Evolutionary conservation across 805 yeast genomes (phyloP), one percentile per base, ranked within the genome.

Genomic region (Wickerhamiella azyma): DNA sequence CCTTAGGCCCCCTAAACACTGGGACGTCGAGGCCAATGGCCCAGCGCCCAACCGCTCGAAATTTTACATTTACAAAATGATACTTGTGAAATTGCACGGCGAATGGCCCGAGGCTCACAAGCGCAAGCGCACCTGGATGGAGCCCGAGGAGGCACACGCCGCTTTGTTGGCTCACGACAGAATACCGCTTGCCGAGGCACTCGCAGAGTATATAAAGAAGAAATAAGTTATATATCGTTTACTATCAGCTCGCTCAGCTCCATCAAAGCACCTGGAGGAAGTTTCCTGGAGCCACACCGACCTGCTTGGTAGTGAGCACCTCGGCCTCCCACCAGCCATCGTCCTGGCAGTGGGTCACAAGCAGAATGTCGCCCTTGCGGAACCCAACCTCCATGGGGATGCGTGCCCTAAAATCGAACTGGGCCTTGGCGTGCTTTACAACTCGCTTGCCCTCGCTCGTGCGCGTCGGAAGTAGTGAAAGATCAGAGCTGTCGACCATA

Each of bases 31-130:
- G 3, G 52, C 42, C 26, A 54, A 54, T 18, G 59, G 64, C 1
- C 54, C 62, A 37, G 59, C 67, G 37, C 74, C 79, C 5, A 94
- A 95, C 2, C 69, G 83, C 51, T 70, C 88, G n/a, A 94, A 85
- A 60, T 89, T 79, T 58, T 92, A 86, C 59, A 81, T 89, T 59
- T 92, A 71, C 61, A 94, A 89, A 61, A 71, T 89, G 81, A 57
- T 60, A 13, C 76, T 81, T 2, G 71, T 62, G 13, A 66, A 72
- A 43, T 66, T 83, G 50, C 71, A 71, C 37, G 71, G 66, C 1
- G 69, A 60, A 19, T 92, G 88, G 81, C 98, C 98, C 0, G 98
- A 92, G 63, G 53, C 60, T 13, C 46, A 64, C 13, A 65, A 65
- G 48, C 70, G 98, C 48, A 66, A 69, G 28, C 66, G 97, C 45